Base-by-base conservation (phyloP, 768 basidiomycete species). In the Tephrocybe rancida region DNA sequence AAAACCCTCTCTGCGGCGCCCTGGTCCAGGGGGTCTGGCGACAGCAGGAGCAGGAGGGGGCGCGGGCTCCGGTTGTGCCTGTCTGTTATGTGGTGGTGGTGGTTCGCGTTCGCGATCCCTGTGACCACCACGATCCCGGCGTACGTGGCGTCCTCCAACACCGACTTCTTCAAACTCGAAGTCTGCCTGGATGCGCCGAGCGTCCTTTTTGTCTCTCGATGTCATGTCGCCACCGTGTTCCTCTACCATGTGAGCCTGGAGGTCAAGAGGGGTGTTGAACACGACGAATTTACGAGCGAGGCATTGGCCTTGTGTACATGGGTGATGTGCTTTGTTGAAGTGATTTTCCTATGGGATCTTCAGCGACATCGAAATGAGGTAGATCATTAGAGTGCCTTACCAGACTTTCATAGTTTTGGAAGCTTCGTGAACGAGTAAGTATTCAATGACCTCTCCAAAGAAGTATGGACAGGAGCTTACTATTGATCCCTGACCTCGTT, bases 221-320 rank as follows among this genome's bases (percentile, higher is more conserved):
- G 79, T 83, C 86, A 91, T 86, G 27, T 85, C 85, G 0, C 77
- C 81, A 8, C 86, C 88, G 56, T 95, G 93, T 48, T 85, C 87
- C 48, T 90, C 86, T 9, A 98, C 87, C 72, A 88, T 87, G 67
- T 99, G 97, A 0, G 87, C 96, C 68, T 94, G 85, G 32, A 98
- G 83, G 66, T 99, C 97, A 10, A 99, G 73, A 13, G 83, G 78
- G 3, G 88, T 87, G 35, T 85, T 84, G 68, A 98, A 98, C 11
- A 98, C 97, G 55, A 98, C 90, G 58, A 99, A 99, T 71, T 97
- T 98, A 61, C 84, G 87, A 5, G 84, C 85, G 41, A 87, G 83
- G 64, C 96, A 99, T 34, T 75, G 66, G 0, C 84, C 57, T 52
- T 92, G 86, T 2, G 72, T 75, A 67, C 96, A 99, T 5, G 89